Evolutionary conservation across 805 yeast species (phyloP).

Genomic region (Jamesozyma piceae): DNA sequence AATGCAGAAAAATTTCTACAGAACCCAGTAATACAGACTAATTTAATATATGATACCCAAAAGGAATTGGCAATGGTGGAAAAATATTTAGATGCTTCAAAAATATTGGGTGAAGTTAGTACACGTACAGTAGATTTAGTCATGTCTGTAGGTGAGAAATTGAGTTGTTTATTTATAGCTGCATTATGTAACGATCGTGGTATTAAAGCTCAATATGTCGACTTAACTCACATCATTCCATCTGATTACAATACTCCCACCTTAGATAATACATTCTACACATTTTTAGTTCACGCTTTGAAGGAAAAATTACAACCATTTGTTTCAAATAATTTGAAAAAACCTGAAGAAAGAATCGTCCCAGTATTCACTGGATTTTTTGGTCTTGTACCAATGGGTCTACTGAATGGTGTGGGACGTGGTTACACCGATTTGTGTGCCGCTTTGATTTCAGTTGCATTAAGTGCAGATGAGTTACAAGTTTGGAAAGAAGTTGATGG

Average conservation of each 20-base stretch:
- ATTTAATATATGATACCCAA: constrained; percentile 50
- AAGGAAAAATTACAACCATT: constrained; percentile 40
- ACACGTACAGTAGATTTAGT: constrained; percentile 81
- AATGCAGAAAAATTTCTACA: constrained; percentile 56
- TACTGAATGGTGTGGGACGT: constrained; percentile 86
- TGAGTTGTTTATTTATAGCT: constrained; percentile 83
- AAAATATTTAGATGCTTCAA: constrained; percentile 74
- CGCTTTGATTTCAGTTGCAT: constrained; percentile 89
- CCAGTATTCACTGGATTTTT: constrained; percentile 96
- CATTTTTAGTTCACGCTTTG: constrained; percentile 42
- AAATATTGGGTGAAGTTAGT: constrained; percentile 84
- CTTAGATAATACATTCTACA: constrained; percentile 60
- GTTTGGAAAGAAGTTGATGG: constrained; percentile 99
- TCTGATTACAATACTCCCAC: constrained; percentile 45
- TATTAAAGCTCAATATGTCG: constrained; percentile 68
- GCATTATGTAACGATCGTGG: constrained; percentile 77
- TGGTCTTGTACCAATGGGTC: constrained; percentile 93
- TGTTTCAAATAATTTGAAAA: constrained; percentile 14
- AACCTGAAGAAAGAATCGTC: constrained; percentile 34
- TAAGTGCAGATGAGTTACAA: constrained; percentile 86
- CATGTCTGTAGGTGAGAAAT: constrained; percentile 89
- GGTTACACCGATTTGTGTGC: constrained; percentile 98
- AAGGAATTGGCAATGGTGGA: constrained; percentile 59
- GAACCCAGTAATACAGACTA: constrained; percentile 36
- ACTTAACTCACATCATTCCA: constrained; percentile 65